Conservation (phyloP, 2,329 filamentous ascomycete species). For the Trichoderma arundinaceum region DNA sequence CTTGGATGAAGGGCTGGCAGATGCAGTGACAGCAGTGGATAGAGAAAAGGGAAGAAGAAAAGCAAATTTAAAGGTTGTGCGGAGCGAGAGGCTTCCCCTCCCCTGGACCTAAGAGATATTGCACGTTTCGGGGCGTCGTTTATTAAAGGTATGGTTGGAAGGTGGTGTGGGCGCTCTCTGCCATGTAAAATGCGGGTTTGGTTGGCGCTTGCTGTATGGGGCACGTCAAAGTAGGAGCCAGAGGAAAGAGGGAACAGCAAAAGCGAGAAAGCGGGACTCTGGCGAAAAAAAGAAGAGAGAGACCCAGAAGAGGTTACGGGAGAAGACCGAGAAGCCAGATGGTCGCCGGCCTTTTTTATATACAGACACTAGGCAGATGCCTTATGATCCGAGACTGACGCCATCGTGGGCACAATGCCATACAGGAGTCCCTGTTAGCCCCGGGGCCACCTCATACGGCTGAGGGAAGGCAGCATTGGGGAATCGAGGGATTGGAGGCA, state of each 20-base stretch:
- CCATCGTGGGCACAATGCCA: slow-evolving; percentile 20
- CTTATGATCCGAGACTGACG: slow-evolving; percentile 29
- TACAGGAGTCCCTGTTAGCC: background rate
- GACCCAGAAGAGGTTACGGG: background rate
- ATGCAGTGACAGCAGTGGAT: background rate
- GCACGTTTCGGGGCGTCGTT: slow-evolving; percentile 26
- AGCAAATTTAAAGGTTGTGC: background rate
- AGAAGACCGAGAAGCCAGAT: slow-evolving; percentile 15
- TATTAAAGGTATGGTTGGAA: slow-evolving; percentile 19
- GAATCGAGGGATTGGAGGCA: background rate
- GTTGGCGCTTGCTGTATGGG: slow-evolving; percentile 28
- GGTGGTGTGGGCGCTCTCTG: slow-evolving; percentile 26
- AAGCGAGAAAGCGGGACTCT: slow-evolving; percentile 10
- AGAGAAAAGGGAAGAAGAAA: background rate
- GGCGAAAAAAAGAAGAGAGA: background rate
- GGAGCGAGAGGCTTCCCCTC: slow-evolving; percentile 16
- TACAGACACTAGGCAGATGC: slow-evolving; percentile 8
- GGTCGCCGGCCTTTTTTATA: slow-evolving; percentile 9
- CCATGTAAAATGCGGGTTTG: slow-evolving; percentile 23
- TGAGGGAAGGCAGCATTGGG: slow-evolving; percentile 10
- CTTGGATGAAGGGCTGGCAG: background rate
- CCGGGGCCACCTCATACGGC: background rate
- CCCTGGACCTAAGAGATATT: slow-evolving; percentile 17
- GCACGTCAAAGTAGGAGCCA: slow-evolving; percentile 19
- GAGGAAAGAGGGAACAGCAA: background rate